phyloP scores from a whole-genome alignment of 345 rosid species.

The Hibiscus trionum region DNA sequence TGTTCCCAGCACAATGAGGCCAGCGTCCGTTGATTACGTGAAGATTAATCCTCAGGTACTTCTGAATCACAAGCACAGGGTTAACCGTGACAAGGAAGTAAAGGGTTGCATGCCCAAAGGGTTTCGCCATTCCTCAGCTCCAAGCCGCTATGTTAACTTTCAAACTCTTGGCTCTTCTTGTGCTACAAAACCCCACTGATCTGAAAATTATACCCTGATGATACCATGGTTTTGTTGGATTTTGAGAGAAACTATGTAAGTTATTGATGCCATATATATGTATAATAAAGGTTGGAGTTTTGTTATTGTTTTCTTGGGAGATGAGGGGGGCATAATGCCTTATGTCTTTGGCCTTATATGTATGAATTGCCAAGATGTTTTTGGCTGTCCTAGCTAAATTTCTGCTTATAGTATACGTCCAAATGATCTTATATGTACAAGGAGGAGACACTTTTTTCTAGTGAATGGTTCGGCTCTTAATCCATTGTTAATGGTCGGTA shows the following conservation, averaged over 20 bases:
- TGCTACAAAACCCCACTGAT: neutral
- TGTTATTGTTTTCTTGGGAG: neutral
- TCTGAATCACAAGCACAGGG: constrained; percentile 16
- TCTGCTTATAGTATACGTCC: neutral
- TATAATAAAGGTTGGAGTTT: neutral
- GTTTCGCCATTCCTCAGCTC: constrained; percentile 59
- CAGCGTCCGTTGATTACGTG: constrained; percentile 29
- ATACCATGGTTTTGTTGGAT: neutral
- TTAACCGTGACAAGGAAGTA: constrained; percentile 37
- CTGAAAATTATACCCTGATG: constrained; percentile 6
- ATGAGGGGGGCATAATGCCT: neutral
- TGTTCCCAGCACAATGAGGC: constrained; percentile 61
- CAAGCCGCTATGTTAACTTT: constrained; percentile 74
- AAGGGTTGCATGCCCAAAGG: constrained; percentile 85
- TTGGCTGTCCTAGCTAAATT: neutral
- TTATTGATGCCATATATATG: neutral
- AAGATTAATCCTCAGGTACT: constrained; percentile 35
- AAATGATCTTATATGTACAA: neutral
- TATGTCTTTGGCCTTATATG: neutral
- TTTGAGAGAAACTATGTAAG: neutral
- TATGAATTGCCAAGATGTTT: neutral
- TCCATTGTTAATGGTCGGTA: neutral
- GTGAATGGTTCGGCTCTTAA: neutral
- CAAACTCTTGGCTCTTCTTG: constrained; percentile 57
- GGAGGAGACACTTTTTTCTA: neutral